Conservation (phyloP, 768 basidiomycete genomes). For the Boletus insuetus region DNA sequence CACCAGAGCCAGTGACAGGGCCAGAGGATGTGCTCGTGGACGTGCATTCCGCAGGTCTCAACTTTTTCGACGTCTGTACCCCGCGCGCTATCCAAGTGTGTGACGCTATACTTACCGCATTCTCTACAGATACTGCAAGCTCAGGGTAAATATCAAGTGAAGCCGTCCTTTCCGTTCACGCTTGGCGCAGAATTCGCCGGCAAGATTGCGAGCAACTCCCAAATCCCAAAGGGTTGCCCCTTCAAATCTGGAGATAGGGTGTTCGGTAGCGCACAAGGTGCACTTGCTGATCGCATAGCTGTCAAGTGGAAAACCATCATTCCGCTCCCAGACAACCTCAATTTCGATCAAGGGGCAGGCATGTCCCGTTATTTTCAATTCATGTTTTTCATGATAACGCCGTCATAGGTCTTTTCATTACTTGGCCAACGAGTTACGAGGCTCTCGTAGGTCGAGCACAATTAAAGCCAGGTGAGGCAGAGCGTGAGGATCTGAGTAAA, state of each 20-base stretch:
- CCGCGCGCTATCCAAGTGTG: slow-evolving; percentile 1
- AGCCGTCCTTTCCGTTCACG: slow-evolving; percentile 82
- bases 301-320: slow-evolving; percentile 49
- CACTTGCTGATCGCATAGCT: slow-evolving; percentile 74
- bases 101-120: background rate
- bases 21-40: slow-evolving; percentile 67
- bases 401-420: slow-evolving; percentile 67
- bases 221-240: slow-evolving; percentile 75
- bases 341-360: slow-evolving; percentile 86
- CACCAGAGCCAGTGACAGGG: slow-evolving; percentile 52
- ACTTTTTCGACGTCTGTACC: slow-evolving; percentile 66
- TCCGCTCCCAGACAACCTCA: slow-evolving; percentile 71
- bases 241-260: slow-evolving; percentile 84
- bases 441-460: slow-evolving; percentile 84
- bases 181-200: slow-evolving; percentile 89
- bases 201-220: slow-evolving; percentile 61
- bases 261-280: slow-evolving; percentile 79
- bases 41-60: slow-evolving; percentile 70
- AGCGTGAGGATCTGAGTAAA: background rate
- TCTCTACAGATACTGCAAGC: slow-evolving; percentile 68
- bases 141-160: slow-evolving; percentile 86
- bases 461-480: slow-evolving; percentile 62
- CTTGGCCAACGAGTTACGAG: slow-evolving; percentile 93
- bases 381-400: background rate
- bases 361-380: slow-evolving; percentile 17